phyloP scores from a whole-genome alignment of 1,284 basidiomycete genomes.

The Neolentinus lepideus region DNA sequence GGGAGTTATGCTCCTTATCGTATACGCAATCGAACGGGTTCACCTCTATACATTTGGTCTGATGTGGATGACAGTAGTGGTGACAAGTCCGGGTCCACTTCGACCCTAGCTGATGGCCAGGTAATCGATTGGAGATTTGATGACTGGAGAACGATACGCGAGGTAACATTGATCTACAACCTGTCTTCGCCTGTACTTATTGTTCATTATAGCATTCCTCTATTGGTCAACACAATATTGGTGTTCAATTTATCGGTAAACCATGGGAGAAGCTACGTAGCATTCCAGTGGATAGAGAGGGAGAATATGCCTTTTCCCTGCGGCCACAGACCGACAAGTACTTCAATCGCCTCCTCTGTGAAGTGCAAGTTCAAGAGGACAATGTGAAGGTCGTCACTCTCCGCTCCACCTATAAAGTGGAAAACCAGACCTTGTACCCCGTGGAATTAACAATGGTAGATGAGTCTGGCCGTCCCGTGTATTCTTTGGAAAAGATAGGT shows the following conservation, averaged over 20 bases:
- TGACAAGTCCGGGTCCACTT: conserved; percentile 36
- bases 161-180: conserved; percentile 40
- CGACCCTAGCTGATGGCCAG: conserved; percentile 66
- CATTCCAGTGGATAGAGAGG: conserved; percentile 91
- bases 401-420: conserved; percentile 89
- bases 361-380: conserved; percentile 78
- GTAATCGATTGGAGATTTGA: conserved; percentile 95
- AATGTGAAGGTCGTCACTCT: conserved; percentile 96
- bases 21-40: conserved; percentile 88
- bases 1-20: conserved; percentile 92
- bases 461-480: conserved; percentile 74
- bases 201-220: conserved; percentile 57
- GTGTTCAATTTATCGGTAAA: conserved; percentile 80
- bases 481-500: conserved; percentile 83
- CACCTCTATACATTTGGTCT: conserved; percentile 76
- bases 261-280: conserved; percentile 88
- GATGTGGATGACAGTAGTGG: conserved; percentile 51
- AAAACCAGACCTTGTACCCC: conserved; percentile 91
- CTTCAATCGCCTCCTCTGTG: conserved; percentile 82
- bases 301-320: conserved; percentile 85
- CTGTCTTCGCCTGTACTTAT: conserved; percentile 1
- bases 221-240: conserved; percentile 77
- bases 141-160: conserved; percentile 92
- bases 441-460: conserved; percentile 92
- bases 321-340: conserved; percentile 76